Percentiles rank a stretch among this genome's conserved stretches.
Evolutionary conservation across 257 asterid genomes (phyloP).

Genomic region (Primulina huaijiensis): DNA sequence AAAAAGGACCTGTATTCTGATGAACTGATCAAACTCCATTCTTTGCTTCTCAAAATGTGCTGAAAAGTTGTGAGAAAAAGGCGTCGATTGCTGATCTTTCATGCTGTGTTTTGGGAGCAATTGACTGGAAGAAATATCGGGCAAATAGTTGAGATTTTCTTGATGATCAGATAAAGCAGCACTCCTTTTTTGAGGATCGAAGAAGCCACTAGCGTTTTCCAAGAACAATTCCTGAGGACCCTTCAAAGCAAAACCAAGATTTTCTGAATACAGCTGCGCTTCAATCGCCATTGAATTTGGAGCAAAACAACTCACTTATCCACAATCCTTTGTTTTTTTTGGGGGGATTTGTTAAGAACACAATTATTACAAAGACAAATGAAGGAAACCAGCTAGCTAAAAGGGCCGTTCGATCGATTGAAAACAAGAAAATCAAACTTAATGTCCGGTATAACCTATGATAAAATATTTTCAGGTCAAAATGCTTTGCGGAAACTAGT

Average conservation of each 20-base stretch:
- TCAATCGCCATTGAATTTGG: slow-evolving; percentile 50
- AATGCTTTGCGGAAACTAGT: slow-evolving; percentile 1
- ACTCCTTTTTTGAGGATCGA: slow-evolving; percentile 25
- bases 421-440: slow-evolving; percentile 17
- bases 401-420: slow-evolving; percentile 1
- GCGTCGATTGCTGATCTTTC: slow-evolving; percentile 21
- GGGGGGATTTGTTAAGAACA: not conserved
- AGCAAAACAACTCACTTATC: slow-evolving; percentile 10
- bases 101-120: not conserved
- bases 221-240: slow-evolving; percentile 36
- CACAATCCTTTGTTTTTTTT: not conserved
- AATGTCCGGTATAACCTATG: slow-evolving; percentile 15
- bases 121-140: not conserved
- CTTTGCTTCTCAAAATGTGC: slow-evolving; percentile 45
- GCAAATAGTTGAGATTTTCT: slow-evolving; percentile 24
- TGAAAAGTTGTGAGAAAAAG: slow-evolving; percentile 25
- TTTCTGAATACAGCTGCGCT: slow-evolving; percentile 53
- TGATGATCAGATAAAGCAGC: slow-evolving; percentile 19
- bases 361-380: slow-evolving; percentile 1
- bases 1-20: slow-evolving; percentile 52
- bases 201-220: slow-evolving; percentile 45
- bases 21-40: slow-evolving; percentile 49
- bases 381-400: slow-evolving; percentile 12
- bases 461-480: not conserved
- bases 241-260: slow-evolving; percentile 36